Evolutionary conservation across 805 yeast genomes (phyloP).

Genomic region (Kluyveromyces aestuarii): DNA sequence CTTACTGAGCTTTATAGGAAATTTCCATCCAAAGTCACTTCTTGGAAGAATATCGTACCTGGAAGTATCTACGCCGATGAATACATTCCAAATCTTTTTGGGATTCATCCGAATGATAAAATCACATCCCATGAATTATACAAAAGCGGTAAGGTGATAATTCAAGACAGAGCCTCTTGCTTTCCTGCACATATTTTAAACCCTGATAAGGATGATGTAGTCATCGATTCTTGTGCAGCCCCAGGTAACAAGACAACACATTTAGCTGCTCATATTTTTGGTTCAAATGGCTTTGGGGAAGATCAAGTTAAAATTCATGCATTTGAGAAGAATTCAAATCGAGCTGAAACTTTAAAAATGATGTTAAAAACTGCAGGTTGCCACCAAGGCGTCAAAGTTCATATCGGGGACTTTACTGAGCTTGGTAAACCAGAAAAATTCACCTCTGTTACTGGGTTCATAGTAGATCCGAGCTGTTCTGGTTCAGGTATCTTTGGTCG

Average conservation of each 20-base stretch:
- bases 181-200: constrained; percentile 83
- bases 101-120: constrained; percentile 68
- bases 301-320: constrained; percentile 46
- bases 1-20: constrained; percentile 20
- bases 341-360: constrained; percentile 59
- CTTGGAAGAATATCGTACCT: constrained; percentile 34
- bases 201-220: constrained; percentile 48
- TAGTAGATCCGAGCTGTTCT: constrained; percentile 96
- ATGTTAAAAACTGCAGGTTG: constrained; percentile 81
- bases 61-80: constrained; percentile 67
- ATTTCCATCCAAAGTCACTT: constrained; percentile 37
- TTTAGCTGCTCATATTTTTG: constrained; percentile 47
- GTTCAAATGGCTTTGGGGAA: constrained; percentile 5
- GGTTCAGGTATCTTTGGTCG: constrained; percentile 98
- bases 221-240: constrained; percentile 94
- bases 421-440: constrained; percentile 41
- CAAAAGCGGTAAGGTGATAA: constrained; percentile 66
- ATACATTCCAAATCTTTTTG: constrained; percentile 67
- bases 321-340: constrained; percentile 72
- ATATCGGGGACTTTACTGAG: constrained; percentile 41
- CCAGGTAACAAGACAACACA: constrained; percentile 98
- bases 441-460: constrained; percentile 61
- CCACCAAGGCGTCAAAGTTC: constrained; percentile 32
- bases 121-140: constrained; percentile 64
- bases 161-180: constrained; percentile 95